These are phyloP conservation scores for Orobanche coerulescens DNA, from an alignment of 257 asterid species.

Conservation along the genomic window DNA sequence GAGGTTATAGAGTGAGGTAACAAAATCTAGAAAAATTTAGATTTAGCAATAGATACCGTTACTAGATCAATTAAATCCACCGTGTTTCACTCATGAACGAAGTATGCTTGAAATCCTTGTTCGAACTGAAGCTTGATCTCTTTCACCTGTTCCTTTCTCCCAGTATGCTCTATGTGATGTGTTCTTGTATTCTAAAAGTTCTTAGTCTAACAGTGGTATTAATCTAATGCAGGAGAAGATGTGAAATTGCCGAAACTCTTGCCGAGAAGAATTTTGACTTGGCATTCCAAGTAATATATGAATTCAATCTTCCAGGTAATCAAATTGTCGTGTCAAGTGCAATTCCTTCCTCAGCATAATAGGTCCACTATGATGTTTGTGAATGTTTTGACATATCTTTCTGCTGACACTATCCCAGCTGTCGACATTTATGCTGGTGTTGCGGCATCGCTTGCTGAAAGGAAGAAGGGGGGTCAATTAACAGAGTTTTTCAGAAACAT, in stretches of 20 bases:
- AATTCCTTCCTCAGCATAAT: background rate
- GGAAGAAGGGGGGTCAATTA: constrained; percentile 90
- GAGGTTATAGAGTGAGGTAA: background rate
- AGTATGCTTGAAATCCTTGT: background rate
- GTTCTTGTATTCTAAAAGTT: constrained; percentile 6
- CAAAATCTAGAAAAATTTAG: constrained; percentile 5
- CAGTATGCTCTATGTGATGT: background rate
- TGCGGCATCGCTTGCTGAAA: constrained; percentile 93
- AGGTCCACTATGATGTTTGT: background rate
- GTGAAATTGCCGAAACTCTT: constrained; percentile 92
- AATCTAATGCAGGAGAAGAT: constrained; percentile 67
- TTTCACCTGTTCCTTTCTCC: background rate
- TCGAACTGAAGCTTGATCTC: background rate
- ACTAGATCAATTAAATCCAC: background rate
- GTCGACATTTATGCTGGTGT: constrained; percentile 97
- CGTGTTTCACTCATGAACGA: background rate
- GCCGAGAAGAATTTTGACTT: constrained; percentile 85
- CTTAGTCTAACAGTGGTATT: constrained; percentile 7
- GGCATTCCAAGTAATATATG: constrained; percentile 82
- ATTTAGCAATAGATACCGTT: background rate
- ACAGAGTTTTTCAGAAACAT: constrained; percentile 91
- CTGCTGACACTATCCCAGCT: constrained; percentile 39
- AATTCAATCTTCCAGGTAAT: constrained; percentile 87
- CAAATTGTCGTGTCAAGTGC: constrained; percentile 18
- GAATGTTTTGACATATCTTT: constrained; percentile 17